phyloP scores from a whole-genome alignment of 208 protist species.

The Leishmania arabica region DNA sequence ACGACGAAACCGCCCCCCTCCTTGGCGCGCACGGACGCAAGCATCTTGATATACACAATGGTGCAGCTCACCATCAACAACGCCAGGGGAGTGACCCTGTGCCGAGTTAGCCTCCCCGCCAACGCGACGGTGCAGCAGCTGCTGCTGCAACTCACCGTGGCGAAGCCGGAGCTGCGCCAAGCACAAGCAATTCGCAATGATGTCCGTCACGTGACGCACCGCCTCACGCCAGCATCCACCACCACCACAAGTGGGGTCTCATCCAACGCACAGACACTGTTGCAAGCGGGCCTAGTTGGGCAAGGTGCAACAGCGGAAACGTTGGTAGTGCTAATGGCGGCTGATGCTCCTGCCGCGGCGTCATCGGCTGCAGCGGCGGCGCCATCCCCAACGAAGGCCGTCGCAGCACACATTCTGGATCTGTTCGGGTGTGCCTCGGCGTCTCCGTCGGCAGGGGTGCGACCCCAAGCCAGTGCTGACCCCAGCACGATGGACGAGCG shows the following conservation, averaged over 20 bases:
- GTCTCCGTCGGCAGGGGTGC: neutral
- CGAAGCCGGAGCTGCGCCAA: conserved; percentile 5
- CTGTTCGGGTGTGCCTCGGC: conserved; percentile 11
- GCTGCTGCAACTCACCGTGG: neutral
- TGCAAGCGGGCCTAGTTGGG: conserved; percentile 5
- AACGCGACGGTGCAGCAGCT: conserved; percentile 18
- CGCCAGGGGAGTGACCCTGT: conserved; percentile 3
- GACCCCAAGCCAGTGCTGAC: neutral
- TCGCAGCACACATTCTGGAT: conserved; percentile 28
- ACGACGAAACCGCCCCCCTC: neutral
- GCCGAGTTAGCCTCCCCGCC: neutral
- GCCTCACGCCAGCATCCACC: neutral
- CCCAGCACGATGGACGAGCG: conserved; percentile 40
- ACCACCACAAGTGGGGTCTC: neutral
- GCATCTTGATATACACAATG: neutral
- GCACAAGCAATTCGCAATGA: conserved; percentile 15
- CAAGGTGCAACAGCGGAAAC: conserved; percentile 6
- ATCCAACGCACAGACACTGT: neutral
- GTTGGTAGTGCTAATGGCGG: conserved; percentile 9
- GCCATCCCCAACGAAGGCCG: neutral
- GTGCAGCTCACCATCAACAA: conserved; percentile 16
- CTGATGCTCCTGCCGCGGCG: neutral
- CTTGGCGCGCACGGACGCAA: neutral
- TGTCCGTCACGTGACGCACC: conserved; percentile 1
- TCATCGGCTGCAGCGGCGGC: neutral